Conservation (phyloP, 2,329 filamentous ascomycete genomes). For the Ceratocystiopsis minuta region DNA sequence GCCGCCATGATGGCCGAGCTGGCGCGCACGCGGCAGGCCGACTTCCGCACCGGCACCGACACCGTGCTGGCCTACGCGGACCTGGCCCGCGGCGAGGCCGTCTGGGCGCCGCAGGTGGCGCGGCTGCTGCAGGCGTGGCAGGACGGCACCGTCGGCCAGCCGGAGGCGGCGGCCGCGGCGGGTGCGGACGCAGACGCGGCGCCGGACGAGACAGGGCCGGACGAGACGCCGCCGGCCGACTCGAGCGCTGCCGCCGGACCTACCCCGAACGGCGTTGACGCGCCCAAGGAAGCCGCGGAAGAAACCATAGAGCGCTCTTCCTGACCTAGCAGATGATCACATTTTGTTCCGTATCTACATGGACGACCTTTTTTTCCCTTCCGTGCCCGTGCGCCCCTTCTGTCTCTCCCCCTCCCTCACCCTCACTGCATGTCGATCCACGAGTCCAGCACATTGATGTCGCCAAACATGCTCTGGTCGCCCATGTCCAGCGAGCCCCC, state of each 20-base stretch:
- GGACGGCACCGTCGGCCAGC: conserved; percentile 1
- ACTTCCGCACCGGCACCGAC: conserved; percentile 50
- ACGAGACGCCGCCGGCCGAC: too few species aligned
- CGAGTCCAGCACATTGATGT: conserved; percentile 10
- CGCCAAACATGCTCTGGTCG: conserved; percentile 11
- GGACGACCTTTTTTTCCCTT: too few species aligned
- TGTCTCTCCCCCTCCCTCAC: too few species aligned
- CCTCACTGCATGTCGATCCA: conserved; percentile 10
- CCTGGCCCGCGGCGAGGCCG: conserved; percentile 54
- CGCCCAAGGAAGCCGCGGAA: too few species aligned
- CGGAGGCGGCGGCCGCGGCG: not conserved
- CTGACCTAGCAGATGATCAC: too few species aligned
- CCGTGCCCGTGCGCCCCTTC: too few species aligned
- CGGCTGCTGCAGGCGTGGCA: conserved; percentile 26
- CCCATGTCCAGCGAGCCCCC: conserved; percentile 4
- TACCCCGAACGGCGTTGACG: too few species aligned
- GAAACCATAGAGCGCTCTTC: too few species aligned
- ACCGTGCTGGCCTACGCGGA: conserved; percentile 59
- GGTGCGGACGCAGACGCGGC: too few species aligned
- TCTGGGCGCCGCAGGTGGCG: conserved; percentile 64
- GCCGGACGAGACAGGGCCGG: too few species aligned
- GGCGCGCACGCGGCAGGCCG: conserved; percentile 60
- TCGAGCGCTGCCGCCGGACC: too few species aligned
- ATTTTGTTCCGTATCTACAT: too few species aligned
- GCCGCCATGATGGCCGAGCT: conserved; percentile 76